A percentile compares a stretch with the other conserved stretches of the same genome.
These are phyloP conservation scores for Rhizoctonia solani DNA, from an alignment of 1,284 basidiomycete species.

Conservation along the genomic window DNA sequence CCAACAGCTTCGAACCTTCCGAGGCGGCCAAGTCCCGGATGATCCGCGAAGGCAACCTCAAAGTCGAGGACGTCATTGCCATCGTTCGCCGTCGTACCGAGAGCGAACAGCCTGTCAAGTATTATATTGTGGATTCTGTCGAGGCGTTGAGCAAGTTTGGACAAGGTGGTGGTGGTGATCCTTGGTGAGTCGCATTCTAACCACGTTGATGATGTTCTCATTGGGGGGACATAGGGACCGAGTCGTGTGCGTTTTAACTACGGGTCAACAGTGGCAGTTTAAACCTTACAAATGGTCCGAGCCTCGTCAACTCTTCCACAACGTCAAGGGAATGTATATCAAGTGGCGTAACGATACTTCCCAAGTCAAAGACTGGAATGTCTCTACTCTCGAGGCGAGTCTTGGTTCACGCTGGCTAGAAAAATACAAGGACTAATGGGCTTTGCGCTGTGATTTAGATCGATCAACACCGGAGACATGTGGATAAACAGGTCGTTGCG, in stretches of 20 bases:
- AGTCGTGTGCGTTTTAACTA: conserved; percentile 96
- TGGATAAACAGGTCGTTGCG: conserved; percentile 93
- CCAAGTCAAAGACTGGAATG: conserved; percentile 95
- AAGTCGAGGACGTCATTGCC: conserved; percentile 81
- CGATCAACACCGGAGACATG: conserved; percentile 85
- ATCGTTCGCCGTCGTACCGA: conserved; percentile 72
- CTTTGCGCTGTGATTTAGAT: too few species aligned
- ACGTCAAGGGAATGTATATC: conserved; percentile 93
- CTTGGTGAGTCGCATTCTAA: conserved; percentile 59
- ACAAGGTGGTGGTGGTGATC: conserved; percentile 56
- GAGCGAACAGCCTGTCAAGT: conserved; percentile 50
- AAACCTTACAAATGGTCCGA: conserved; percentile 95
- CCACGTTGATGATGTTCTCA: background rate
- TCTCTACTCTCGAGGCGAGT: conserved; percentile 84
- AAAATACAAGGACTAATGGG: background rate
- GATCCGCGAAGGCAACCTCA: conserved; percentile 69
- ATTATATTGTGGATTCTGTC: conserved; percentile 89
- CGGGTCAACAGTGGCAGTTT: conserved; percentile 98
- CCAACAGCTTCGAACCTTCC: conserved; percentile 73
- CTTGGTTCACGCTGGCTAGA: conserved; percentile 11
- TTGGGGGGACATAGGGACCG: conserved; percentile 60
- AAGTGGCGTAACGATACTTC: conserved; percentile 91
- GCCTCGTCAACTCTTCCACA: conserved; percentile 87
- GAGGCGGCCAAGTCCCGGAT: conserved; percentile 71
- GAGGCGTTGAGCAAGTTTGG: conserved; percentile 93